Evolutionary conservation across 208 protist genomes (phyloP).

Genomic region (Acanthamoeba royreba): DNA sequence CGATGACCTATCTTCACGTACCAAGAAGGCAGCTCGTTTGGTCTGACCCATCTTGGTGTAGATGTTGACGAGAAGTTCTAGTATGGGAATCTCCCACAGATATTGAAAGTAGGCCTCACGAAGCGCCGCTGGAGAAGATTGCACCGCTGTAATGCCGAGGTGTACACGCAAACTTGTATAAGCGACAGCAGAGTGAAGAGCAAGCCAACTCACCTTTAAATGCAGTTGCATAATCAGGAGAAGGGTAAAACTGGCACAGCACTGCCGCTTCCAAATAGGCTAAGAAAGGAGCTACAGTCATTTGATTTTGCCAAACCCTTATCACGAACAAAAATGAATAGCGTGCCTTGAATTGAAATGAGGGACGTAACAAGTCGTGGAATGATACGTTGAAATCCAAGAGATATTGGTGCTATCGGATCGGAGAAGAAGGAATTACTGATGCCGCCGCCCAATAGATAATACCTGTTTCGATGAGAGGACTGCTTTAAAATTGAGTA

Average conservation of each 20-base stretch:
- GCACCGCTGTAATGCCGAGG: background rate
- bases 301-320: background rate
- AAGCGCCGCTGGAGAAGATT: background rate
- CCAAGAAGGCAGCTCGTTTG: background rate
- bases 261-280: background rate
- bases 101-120: constrained; percentile 12
- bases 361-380: background rate
- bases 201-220: background rate
- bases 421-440: background rate
- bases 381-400: background rate
- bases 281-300: background rate
- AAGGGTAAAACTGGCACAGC: background rate
- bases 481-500: background rate
- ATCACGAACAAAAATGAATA: background rate
- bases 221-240: background rate
- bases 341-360: background rate
- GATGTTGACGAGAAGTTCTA: constrained; percentile 14
- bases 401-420: background rate
- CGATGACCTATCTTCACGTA: background rate
- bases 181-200: no score
- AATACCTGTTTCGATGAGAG: background rate
- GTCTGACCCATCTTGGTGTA: background rate
- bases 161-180: background rate
- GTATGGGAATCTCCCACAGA: constrained; percentile 38
- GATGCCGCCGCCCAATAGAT: background rate